phyloP scores from a whole-genome alignment of 352 stramenopile genomes.

The Pseudoperonospora humuli region DNA sequence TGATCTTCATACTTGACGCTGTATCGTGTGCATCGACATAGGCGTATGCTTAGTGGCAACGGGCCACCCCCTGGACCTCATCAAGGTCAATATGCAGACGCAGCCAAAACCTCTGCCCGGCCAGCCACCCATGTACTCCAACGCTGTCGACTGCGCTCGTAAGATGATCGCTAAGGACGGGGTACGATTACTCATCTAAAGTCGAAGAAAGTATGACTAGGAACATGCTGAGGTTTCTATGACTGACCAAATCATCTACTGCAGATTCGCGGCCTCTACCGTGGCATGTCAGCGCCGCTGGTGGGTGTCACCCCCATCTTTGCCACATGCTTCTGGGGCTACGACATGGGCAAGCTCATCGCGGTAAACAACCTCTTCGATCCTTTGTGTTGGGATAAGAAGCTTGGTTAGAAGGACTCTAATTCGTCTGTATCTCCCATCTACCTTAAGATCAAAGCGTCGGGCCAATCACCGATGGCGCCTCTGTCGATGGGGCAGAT shows the following conservation, averaged over 20 bases:
- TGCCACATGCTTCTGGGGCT: constrained; percentile 96
- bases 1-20: not conserved
- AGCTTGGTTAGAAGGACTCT: not conserved
- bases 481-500: constrained; percentile 75
- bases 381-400: constrained; percentile 1
- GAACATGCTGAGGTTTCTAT: constrained; percentile 5
- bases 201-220: not conserved
- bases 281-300: constrained; percentile 92
- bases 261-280: constrained; percentile 85
- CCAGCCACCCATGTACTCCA: constrained; percentile 66
- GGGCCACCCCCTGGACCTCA: constrained; percentile 92
- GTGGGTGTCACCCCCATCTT: constrained; percentile 95
- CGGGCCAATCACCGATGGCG: constrained; percentile 45
- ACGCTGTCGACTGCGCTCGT: constrained; percentile 85
- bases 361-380: constrained; percentile 38
- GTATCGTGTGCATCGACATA: constrained; percentile 11
- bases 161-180: constrained; percentile 92
- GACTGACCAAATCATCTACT: not conserved
- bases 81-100: constrained; percentile 94
- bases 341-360: constrained; percentile 93
- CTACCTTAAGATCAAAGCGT: constrained; percentile 43
- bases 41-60: constrained; percentile 88
- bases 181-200: constrained; percentile 28
- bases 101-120: constrained; percentile 65
- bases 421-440: constrained; percentile 1